Base-by-base conservation (phyloP, 768 basidiomycete species). In the Lactarius hengduanensis region DNA sequence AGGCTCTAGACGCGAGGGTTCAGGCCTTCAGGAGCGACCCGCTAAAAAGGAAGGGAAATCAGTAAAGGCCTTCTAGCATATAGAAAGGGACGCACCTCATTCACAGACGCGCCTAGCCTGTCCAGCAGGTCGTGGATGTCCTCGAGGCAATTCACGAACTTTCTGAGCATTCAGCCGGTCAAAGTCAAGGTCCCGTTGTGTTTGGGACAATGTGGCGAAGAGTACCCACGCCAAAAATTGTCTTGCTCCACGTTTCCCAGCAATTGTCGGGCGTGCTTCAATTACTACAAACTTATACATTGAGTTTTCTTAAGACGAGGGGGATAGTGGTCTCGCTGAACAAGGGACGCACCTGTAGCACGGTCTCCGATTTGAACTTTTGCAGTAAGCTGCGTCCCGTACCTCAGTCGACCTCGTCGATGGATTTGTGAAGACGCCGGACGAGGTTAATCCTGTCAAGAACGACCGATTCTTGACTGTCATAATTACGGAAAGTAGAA, bases 61-160 rank as follows among this genome's bases (percentile, higher is more conserved):
- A 18, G 53, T 20, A 60, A 15, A 4, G 3, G 32, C 30, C 10
- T 34, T 53, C 10, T 26, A 26, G 26, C 26, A 26, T 26, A 26
- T 26, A 26, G 26, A 26, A 1, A 26, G 26, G 1, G 16, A 68
- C 76, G 30, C n/a, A 90, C 90, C 75, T 84, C 78, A 58, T 86
- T 82, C 1, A 86, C 78, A 3, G 81, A 26, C 26, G 26, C 26
- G 26, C 26, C 26, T 34, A 89, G 76, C 32, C 78, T 77, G 64
- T 87, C 84, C 7, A 92, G 77, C 34, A 80, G 85, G 32, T 73
- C 75, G 53, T 77, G 79, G 20, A 84, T 77, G 40, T 82, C 83
- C 8, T 22, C n/a, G 1, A 83, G 80, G 13, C 80, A 78, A 59
- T 79, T 77, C 22, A 78, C 71, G 36, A 78, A 79, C 34, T 78